phyloP scores from a whole-genome alignment of 2,329 filamentous ascomycete species.

The Elsinoe ampelina region DNA sequence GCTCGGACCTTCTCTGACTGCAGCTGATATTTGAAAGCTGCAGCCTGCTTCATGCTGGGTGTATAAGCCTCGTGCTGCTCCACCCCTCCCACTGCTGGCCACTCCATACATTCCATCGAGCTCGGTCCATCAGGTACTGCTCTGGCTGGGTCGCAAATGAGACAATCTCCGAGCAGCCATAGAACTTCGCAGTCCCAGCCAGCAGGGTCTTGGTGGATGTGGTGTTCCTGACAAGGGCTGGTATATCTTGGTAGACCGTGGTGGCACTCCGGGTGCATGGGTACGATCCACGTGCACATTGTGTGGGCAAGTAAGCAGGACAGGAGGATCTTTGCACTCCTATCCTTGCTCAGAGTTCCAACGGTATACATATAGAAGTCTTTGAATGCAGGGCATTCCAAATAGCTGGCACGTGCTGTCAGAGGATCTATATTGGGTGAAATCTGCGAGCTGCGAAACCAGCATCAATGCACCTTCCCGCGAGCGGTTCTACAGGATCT shows the following conservation, averaged over 20 bases:
- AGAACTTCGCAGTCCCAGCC: not conserved
- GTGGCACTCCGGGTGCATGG: not conserved
- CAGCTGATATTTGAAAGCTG: not conserved
- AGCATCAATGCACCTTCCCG: no score
- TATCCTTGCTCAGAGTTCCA: not conserved
- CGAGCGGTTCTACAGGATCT: no score
- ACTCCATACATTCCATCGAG: not conserved
- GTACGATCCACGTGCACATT: slow-evolving; percentile 5
- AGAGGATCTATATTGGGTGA: not conserved
- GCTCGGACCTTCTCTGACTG: not conserved
- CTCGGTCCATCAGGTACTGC: not conserved
- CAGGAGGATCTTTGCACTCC: not conserved
- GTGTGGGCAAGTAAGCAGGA: not conserved
- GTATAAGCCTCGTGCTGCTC: no score
- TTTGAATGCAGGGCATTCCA: not conserved
- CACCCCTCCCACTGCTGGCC: no score
- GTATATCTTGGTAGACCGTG: not conserved
- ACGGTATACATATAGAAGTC: not conserved
- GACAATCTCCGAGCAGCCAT: not conserved
- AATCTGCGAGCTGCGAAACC: no score
- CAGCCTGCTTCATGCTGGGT: not conserved
- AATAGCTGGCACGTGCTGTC: not conserved
- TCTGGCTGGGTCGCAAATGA: not conserved
- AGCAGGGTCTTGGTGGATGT: not conserved
- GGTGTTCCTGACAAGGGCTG: not conserved